phyloP scores from a whole-genome alignment of 1,139 yeast species.

The Kodamaea ohmeri region DNA sequence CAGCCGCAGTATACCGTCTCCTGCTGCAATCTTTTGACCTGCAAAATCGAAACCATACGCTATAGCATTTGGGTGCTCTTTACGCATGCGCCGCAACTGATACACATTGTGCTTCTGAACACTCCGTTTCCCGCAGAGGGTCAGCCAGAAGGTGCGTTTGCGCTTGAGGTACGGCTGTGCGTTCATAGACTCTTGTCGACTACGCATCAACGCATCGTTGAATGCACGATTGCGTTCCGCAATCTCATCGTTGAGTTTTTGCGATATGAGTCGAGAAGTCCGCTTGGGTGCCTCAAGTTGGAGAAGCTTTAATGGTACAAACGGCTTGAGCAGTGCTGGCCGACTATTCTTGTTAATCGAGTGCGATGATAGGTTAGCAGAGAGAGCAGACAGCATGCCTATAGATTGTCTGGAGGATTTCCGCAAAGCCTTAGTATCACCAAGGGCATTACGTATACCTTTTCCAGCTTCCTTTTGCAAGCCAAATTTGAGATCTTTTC shows the following conservation, averaged over 20 bases:
- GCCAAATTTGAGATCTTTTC: no score
- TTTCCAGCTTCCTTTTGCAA: no score
- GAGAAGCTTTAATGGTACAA: constrained; percentile 1
- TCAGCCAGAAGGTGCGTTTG: constrained; percentile 1
- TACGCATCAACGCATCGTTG: constrained; percentile 1
- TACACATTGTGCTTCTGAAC: neutral
- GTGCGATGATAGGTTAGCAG: neutral
- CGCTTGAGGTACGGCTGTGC: neutral
- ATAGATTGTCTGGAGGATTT: no score
- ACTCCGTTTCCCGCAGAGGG: neutral
- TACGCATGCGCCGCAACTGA: neutral
- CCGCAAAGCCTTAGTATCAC: no score
- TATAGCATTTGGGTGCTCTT: no score
- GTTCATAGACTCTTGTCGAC: neutral
- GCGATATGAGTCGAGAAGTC: neutral
- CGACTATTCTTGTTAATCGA: neutral
- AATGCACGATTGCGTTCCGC: neutral
- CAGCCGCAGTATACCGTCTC: no score
- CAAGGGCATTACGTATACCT: no score
- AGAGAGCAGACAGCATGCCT: no score
- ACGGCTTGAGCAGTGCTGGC: neutral
- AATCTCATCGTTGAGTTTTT: constrained; percentile 1
- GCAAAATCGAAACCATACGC: no score
- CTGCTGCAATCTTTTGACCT: no score
- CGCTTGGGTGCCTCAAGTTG: neutral